Conservation (phyloP, 495 filamentous ascomycete species). For the Cairneyella variabilis region DNA sequence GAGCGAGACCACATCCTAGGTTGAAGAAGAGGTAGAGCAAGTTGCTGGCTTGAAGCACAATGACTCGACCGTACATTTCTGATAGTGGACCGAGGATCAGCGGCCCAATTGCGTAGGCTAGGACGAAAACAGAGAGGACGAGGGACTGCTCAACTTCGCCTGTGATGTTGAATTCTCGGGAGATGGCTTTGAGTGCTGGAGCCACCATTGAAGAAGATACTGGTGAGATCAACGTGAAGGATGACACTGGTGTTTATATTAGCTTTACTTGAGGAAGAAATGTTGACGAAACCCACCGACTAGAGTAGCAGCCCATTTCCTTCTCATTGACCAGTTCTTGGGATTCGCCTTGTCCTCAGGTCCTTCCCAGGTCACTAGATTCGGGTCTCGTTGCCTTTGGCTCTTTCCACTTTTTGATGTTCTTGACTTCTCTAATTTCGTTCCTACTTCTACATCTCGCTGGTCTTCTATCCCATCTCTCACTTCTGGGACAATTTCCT, state of each 20-base stretch:
- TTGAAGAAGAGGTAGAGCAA: conserved; percentile 55
- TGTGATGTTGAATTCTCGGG: conserved; percentile 55
- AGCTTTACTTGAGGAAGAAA: neutral
- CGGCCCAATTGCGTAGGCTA: conserved; percentile 65
- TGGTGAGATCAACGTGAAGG: conserved; percentile 71
- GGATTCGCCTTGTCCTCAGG: conserved; percentile 42
- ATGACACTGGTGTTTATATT: conserved; percentile 32
- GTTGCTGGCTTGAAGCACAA: conserved; percentile 49
- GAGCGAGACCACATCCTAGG: conserved; percentile 52
- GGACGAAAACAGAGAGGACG: conserved; percentile 67
- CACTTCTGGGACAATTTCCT: conserved; percentile 11
- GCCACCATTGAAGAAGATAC: conserved; percentile 66
- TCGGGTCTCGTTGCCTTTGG: conserved; percentile 2
- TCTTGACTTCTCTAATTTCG: conserved; percentile 14
- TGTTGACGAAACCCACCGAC: neutral
- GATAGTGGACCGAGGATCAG: conserved; percentile 58
- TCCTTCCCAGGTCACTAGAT: conserved; percentile 60
- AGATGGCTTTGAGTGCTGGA: conserved; percentile 55
- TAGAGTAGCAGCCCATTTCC: conserved; percentile 48
- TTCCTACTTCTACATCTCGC: conserved; percentile 14
- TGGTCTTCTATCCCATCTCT: conserved; percentile 18
- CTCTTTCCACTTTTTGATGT: conserved; percentile 10
- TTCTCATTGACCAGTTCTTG: conserved; percentile 36
- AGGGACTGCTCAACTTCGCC: conserved; percentile 52
- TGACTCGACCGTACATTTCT: conserved; percentile 60